Conservation (phyloP, 2,329 filamentous ascomycete species). For the Exophiala bonariae region DNA sequence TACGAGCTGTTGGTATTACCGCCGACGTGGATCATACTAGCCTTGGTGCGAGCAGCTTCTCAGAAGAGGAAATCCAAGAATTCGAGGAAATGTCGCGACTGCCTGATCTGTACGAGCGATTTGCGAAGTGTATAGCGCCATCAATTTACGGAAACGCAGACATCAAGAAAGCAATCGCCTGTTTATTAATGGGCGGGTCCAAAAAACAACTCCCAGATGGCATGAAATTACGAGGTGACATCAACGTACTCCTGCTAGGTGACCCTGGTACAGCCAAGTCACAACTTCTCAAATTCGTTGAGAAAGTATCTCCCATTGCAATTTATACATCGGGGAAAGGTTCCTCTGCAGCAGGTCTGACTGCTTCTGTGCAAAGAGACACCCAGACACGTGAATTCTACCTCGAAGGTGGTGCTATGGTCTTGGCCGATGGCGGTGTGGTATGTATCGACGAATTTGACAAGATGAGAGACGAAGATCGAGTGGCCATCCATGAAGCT, state of each 20-base stretch:
- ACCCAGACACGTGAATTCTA: conserved; percentile 93
- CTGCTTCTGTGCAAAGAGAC: conserved; percentile 93
- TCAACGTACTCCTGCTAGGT: conserved; percentile 94
- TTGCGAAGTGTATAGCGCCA: conserved; percentile 89
- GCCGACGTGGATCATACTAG: conserved; percentile 86
- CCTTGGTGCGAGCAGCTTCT: conserved; percentile 80
- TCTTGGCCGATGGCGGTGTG: conserved; percentile 91
- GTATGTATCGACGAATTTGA: conserved; percentile 99
- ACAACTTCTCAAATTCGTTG: conserved; percentile 94
- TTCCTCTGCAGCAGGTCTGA: conserved; percentile 94
- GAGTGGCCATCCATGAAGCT: conserved; percentile 97
- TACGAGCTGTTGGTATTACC: conserved; percentile 88
- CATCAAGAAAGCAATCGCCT: conserved; percentile 97
- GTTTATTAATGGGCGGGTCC: conserved; percentile 86
- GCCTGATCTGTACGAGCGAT: conserved; percentile 87
- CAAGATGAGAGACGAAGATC: conserved; percentile 98
- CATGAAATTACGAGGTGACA: conserved; percentile 96
- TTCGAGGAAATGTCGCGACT: conserved; percentile 87
- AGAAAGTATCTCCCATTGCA: conserved; percentile 92
- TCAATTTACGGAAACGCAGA: conserved; percentile 96
- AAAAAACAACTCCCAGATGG: conserved; percentile 98
- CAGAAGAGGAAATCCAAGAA: conserved; percentile 95
- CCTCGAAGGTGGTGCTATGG: conserved; percentile 97
- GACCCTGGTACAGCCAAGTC: conserved; percentile 98
- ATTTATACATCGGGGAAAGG: conserved; percentile 99